Percentiles rank a stretch among this genome's conserved stretches.
Evolutionary conservation across 495 filamentous ascomycete genomes (phyloP).

Genomic region (Penicillium manginii): DNA sequence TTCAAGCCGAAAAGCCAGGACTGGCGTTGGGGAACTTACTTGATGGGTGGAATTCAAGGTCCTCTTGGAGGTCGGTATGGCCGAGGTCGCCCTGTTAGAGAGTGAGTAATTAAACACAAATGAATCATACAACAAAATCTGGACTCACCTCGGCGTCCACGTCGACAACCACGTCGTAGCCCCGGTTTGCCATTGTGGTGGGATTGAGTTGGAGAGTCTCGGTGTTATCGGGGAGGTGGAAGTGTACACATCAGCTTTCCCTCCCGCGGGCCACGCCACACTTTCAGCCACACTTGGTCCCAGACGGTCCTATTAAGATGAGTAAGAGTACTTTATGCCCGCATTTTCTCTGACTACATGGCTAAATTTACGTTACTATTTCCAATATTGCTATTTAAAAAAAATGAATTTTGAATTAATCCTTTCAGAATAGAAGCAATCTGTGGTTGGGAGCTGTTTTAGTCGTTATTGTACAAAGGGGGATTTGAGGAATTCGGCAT

Average conservation of each 20-base stretch:
- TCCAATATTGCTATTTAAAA: background rate
- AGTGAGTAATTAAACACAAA: conserved; percentile 19
- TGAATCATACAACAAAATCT: background rate
- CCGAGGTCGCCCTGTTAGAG: conserved; percentile 84
- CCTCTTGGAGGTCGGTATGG: conserved; percentile 96
- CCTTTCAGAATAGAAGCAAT: background rate
- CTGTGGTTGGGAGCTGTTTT: background rate
- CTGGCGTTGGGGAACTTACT: conserved; percentile 50
- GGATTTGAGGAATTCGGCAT: background rate
- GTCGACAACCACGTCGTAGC: conserved; percentile 97
- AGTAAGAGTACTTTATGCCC: background rate
- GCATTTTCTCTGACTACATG: background rate
- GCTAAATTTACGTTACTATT: background rate
- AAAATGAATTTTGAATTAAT: background rate
- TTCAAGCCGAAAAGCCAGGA: background rate
- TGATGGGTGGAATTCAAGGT: conserved; percentile 97
- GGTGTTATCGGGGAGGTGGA: conserved; percentile 25
- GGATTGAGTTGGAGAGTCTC: conserved; percentile 18
- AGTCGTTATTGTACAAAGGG: conserved; percentile 1
- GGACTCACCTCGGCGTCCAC: conserved; percentile 81
- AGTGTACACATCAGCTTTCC: conserved; percentile 41
- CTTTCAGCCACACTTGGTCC: conserved; percentile 25
- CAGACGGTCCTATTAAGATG: background rate
- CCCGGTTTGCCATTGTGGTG: conserved; percentile 72
- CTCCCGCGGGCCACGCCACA: conserved; percentile 30